Base-by-base conservation (phyloP, 108 stramenopile species). In the Cylindrotheca closterium region DNA sequence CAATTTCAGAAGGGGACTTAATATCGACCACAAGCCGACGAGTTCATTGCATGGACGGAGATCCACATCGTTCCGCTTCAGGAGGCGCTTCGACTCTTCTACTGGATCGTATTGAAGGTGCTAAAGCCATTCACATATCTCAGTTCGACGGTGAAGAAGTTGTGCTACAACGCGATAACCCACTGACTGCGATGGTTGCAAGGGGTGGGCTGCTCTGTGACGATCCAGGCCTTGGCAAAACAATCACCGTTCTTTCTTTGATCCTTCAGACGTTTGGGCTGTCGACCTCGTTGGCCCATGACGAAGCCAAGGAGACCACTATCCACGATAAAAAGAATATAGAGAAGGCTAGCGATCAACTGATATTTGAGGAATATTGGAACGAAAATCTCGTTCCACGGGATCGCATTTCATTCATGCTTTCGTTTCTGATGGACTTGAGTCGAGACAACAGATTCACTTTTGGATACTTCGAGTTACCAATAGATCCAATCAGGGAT, bases 171-270 rank as follows among this genome's bases (percentile, higher is more conserved):
- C n/a, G 4, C 2, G 58, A 59, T 18, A 49, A 55, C 37, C 50
- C 33, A n/a, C 28, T 75, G 47, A 10, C 65, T 46, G 55, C 68
- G 31, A 47, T 31, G 12, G 62, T 74, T 3, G 76, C 76, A n/a
- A 57, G 80, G 18, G 80, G 80, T 18, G 80, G 76, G 4, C 54
- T 78, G 31, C 52, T 78, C 27, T 89, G 86, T 42, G 93, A 94
- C 63, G 93, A 91, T 60, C 93, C 93, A 23, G 81, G 81, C 17
- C 71, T 86, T 17, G 74, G 93, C 3, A 94, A 94, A 59, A 91
- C 93, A 19, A 85, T 94, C 24, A 91, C 93, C 0, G 81, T 91
- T 0, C 59, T 94, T 0, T 84, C 87, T 23, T 60, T 94, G 15
- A 73, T 94, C 47, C 71, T 91, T 1, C 88, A 86, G 62, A 84